phyloP scores from a whole-genome alignment of 345 rosid genomes.

The Sisymbrium altissimum region DNA sequence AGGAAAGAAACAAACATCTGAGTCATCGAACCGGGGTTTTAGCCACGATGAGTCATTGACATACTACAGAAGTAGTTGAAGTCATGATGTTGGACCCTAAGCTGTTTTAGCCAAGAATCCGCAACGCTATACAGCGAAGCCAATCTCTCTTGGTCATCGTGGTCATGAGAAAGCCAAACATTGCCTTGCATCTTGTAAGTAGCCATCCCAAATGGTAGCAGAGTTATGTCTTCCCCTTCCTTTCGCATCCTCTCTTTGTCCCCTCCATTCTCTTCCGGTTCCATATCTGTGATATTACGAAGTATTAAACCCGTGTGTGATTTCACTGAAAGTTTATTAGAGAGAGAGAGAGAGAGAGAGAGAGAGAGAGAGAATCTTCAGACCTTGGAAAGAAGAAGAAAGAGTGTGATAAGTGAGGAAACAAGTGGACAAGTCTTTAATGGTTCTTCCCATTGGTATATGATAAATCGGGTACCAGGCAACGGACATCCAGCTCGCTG shows the following conservation, averaged over 20 bases:
- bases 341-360: neutral
- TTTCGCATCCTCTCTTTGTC: conserved; percentile 44
- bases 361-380: neutral
- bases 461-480: conserved; percentile 99
- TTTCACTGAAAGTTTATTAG: neutral
- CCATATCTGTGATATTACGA: conserved; percentile 36
- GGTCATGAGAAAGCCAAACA: conserved; percentile 77
- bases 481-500: conserved; percentile 99
- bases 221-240: conserved; percentile 63
- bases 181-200: conserved; percentile 97
- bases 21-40: conserved; percentile 16
- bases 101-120: conserved; percentile 98
- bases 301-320: neutral
- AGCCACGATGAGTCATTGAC: conserved; percentile 53
- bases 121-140: conserved; percentile 82
- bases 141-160: conserved; percentile 74
- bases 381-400: conserved; percentile 94
- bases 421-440: conserved; percentile 88
- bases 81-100: conserved; percentile 91
- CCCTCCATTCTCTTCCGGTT: conserved; percentile 48
- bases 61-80: conserved; percentile 75
- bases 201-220: conserved; percentile 80
- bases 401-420: conserved; percentile 97
- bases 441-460: conserved; percentile 98
- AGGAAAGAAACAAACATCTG: neutral